phyloP scores from a whole-genome alignment of 2,329 filamentous ascomycete genomes.

The Fusarium sp. region DNA sequence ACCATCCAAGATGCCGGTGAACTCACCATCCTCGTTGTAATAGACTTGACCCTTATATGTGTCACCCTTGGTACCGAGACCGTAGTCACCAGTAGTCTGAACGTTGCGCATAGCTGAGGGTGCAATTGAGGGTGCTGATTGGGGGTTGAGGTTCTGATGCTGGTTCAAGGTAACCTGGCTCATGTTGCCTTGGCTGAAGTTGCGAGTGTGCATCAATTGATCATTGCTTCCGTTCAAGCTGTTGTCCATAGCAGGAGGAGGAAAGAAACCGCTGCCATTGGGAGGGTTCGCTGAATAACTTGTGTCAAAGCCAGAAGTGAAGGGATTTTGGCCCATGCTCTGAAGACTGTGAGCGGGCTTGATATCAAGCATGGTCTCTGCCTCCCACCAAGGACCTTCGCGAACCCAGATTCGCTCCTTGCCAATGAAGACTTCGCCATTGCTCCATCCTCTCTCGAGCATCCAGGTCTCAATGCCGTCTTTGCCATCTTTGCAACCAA shows the following conservation, averaged over 20 bases:
- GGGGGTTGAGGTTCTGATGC: constrained; percentile 48
- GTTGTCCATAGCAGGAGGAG: constrained; percentile 66
- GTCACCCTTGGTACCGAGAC: constrained; percentile 87
- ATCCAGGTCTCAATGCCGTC: constrained; percentile 96
- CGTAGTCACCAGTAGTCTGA: constrained; percentile 79
- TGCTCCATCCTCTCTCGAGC: constrained; percentile 96
- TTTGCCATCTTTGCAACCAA: constrained; percentile 89
- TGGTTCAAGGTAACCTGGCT: constrained; percentile 63
- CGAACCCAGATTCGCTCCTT: constrained; percentile 95
- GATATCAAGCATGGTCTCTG: constrained; percentile 93
- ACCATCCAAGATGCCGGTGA: constrained; percentile 75
- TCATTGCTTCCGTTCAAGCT: constrained; percentile 76
- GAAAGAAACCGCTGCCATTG: constrained; percentile 75
- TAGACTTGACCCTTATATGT: constrained; percentile 76
- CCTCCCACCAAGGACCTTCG: constrained; percentile 96
- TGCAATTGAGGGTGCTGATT: constrained; percentile 66
- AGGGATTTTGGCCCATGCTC: constrained; percentile 57
- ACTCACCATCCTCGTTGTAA: constrained; percentile 76
- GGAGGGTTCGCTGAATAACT: constrained; percentile 76
- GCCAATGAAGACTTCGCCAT: constrained; percentile 92
- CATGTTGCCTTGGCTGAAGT: constrained; percentile 64
- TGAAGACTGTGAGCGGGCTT: constrained; percentile 68
- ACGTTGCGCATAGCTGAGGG: constrained; percentile 67
- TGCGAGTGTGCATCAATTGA: constrained; percentile 72
- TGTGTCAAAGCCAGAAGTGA: constrained; percentile 66